Evolutionary conservation across 2,329 filamentous ascomycete genomes (phyloP).

Genomic region (Clarireedia sp.): DNA sequence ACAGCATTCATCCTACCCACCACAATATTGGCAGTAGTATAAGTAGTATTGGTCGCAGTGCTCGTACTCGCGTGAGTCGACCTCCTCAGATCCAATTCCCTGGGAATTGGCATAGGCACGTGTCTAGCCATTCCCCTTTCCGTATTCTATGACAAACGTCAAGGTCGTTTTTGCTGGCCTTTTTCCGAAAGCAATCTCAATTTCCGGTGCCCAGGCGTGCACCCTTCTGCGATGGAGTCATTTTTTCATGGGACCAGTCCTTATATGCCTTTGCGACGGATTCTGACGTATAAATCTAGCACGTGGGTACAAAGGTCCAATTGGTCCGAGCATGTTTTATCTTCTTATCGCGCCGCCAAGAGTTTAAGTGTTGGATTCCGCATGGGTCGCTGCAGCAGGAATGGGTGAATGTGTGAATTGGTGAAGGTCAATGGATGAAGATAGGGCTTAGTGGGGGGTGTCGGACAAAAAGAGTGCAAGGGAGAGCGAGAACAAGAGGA

Average conservation of each 20-base stretch:
- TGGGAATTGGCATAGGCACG: slow-evolving; percentile 1
- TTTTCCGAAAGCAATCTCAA: background rate
- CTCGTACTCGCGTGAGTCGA: background rate
- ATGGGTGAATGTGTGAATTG: too few relatives aligned
- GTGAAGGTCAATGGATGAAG: too few relatives aligned
- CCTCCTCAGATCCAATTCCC: slow-evolving; percentile 3
- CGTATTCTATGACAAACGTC: background rate
- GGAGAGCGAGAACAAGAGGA: too few relatives aligned
- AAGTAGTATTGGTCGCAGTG: background rate
- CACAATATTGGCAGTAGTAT: slow-evolving; percentile 25
- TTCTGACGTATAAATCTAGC: background rate
- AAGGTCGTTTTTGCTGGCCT: background rate
- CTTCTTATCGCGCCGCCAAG: background rate
- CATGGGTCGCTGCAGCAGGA: background rate
- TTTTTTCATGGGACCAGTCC: too few relatives aligned
- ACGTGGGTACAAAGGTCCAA: background rate
- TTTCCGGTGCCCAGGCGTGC: too few relatives aligned
- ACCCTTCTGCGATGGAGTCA: too few relatives aligned
- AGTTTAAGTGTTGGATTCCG: background rate
- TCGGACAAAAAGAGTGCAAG: too few relatives aligned
- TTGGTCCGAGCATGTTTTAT: background rate
- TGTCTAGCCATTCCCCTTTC: slow-evolving; percentile 7
- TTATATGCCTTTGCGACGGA: background rate
- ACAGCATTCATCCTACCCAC: slow-evolving; percentile 48
- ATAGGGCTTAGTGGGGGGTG: too few relatives aligned